phyloP scores from a whole-genome alignment of 176 grass and related monocot species.

The Lolium perenne region DNA sequence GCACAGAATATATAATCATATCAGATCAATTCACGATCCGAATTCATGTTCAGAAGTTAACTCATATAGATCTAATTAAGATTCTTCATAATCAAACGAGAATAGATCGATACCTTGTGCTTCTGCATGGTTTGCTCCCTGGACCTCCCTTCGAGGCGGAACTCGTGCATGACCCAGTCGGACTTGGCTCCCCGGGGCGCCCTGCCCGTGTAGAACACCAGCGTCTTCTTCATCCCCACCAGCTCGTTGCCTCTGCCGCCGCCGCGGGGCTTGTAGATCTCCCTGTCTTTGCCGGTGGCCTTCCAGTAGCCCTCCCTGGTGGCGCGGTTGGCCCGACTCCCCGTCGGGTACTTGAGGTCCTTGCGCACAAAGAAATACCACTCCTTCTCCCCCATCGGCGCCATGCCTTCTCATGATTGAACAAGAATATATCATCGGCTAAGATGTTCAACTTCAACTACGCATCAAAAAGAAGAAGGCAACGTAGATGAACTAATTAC shows the following conservation, averaged over 20 bases:
- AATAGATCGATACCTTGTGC: conserved; percentile 35
- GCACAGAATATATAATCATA: not conserved
- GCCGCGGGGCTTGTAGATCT: conserved; percentile 48
- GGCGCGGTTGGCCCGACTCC: conserved; percentile 70
- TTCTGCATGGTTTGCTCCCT: conserved; percentile 23
- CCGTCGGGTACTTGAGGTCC: conserved; percentile 75
- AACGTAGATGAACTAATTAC: not conserved
- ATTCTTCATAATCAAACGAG: not conserved
- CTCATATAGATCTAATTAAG: not conserved
- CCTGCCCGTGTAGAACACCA: conserved; percentile 82
- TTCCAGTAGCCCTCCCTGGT: conserved; percentile 85
- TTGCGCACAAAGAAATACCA: conserved; percentile 75
- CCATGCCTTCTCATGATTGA: conserved; percentile 53
- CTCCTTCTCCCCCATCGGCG: conserved; percentile 78
- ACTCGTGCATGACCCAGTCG: conserved; percentile 92
- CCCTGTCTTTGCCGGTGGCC: conserved; percentile 84
- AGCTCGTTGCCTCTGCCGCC: not conserved
- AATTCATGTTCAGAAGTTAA: not conserved
- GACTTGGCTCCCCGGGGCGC: conserved; percentile 76
- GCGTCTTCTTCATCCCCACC: conserved; percentile 85
- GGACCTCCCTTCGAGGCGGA: conserved; percentile 56
- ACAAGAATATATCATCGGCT: not conserved
- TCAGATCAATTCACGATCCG: not conserved
- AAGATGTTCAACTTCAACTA: not conserved
- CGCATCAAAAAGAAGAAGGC: not conserved